Conservation (phyloP, 2,329 filamentous ascomycete species). For the Penicillium sp. region DNA sequence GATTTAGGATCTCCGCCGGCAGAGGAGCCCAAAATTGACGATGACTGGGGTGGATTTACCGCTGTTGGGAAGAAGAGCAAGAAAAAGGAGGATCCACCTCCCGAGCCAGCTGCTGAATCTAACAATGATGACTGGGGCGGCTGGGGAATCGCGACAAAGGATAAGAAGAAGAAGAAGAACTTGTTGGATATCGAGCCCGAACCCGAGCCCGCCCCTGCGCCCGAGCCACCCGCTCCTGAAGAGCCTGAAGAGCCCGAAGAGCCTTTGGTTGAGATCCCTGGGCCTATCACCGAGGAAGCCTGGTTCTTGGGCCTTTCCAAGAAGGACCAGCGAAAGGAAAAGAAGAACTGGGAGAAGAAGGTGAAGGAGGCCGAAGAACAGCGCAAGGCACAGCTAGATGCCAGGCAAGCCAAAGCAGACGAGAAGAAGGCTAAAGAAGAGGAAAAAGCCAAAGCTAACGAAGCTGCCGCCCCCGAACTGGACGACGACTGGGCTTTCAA, state of each 20-base stretch:
- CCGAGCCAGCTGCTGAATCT: slow-evolving; percentile 12
- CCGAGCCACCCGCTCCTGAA: slow-evolving; percentile 14
- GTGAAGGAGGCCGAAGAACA: slow-evolving; percentile 15
- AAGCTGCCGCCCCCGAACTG: slow-evolving; percentile 12
- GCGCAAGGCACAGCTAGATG: slow-evolving; percentile 11
- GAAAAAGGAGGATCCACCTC: slow-evolving; percentile 34
- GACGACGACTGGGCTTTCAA: slow-evolving; percentile 32
- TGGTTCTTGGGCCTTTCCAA: slow-evolving; percentile 28
- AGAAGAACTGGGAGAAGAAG: slow-evolving; percentile 29
- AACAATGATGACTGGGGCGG: slow-evolving; percentile 23
- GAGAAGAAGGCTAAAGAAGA: slow-evolving; percentile 24
- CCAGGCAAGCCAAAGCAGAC: slow-evolving; percentile 14
- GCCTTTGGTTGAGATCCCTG: slow-evolving; percentile 20
- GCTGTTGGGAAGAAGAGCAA: slow-evolving; percentile 42
- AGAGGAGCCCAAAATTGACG: slow-evolving; percentile 37
- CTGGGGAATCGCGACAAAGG: slow-evolving; percentile 26
- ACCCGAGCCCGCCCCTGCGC: slow-evolving; percentile 22
- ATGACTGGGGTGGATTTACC: slow-evolving; percentile 36
- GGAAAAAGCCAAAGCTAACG: slow-evolving; percentile 12
- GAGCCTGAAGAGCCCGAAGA: slow-evolving; percentile 32
- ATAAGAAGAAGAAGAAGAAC: slow-evolving; percentile 32
- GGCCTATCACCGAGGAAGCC: slow-evolving; percentile 27
- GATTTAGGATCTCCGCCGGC: slow-evolving; percentile 40
- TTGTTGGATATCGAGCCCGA: slow-evolving; percentile 26
- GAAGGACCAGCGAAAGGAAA: slow-evolving; percentile 31